Percentiles rank a stretch among this genome's conserved stretches.
phyloP scores from a whole-genome alignment of 768 basidiomycete genomes.

The Hebeloma cylindrosporum region DNA sequence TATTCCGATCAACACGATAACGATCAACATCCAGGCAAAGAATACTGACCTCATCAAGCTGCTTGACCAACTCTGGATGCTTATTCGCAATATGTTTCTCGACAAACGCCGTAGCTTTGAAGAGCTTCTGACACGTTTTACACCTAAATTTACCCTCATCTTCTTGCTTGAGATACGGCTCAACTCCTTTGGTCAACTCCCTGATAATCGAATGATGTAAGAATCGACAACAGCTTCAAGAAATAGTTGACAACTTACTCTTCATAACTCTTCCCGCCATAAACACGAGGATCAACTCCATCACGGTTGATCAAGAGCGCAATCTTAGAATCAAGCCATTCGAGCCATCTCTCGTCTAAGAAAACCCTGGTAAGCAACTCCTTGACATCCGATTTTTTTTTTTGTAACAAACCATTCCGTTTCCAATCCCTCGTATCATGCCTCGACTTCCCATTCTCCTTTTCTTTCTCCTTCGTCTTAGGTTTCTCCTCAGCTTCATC shows the following conservation, averaged over 20 bases:
- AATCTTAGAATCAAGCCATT: slow-evolving; percentile 85
- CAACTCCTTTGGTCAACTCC: slow-evolving; percentile 76
- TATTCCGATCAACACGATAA: too few relatives aligned
- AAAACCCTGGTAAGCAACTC: slow-evolving; percentile 12
- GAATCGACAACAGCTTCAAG: neutral
- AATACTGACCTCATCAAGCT: slow-evolving; percentile 76
- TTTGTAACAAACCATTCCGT: slow-evolving; percentile 58
- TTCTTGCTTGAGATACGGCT: slow-evolving; percentile 87
- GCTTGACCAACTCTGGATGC: slow-evolving; percentile 82
- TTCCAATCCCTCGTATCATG: slow-evolving; percentile 45
- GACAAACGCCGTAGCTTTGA: slow-evolving; percentile 95
- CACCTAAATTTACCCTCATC: slow-evolving; percentile 97
- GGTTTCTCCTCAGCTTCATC: slow-evolving; percentile 32
- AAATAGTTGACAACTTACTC: slow-evolving; percentile 52
- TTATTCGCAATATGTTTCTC: slow-evolving; percentile 98
- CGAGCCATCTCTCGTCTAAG: slow-evolving; percentile 85
- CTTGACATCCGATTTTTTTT: slow-evolving; percentile 6
- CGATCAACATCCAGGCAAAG: slow-evolving; percentile 2
- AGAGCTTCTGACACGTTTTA: slow-evolving; percentile 94
- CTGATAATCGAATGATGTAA: slow-evolving; percentile 40
- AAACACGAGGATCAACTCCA: slow-evolving; percentile 81
- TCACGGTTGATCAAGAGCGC: slow-evolving; percentile 77
- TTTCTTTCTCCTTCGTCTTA: slow-evolving; percentile 39
- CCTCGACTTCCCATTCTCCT: slow-evolving; percentile 31
- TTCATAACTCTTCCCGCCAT: slow-evolving; percentile 87